These are phyloP conservation scores for Chalciporus piperatus DNA, from an alignment of 768 basidiomycete species.

Conservation along the genomic window DNA sequence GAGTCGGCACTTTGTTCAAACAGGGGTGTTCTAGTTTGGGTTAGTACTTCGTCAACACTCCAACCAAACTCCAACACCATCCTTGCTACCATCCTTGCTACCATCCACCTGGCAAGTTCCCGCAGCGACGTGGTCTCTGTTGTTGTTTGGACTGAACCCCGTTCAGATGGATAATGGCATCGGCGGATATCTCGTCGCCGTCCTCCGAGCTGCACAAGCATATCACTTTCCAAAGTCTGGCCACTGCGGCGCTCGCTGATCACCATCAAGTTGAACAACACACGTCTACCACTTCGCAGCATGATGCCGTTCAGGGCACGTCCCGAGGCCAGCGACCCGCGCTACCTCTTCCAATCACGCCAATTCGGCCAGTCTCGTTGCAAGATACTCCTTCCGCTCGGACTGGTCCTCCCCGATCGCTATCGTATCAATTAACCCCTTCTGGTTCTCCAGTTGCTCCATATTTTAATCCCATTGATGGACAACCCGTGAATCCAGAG, in stretches of 20 bases:
- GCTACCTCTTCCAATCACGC: conserved; percentile 11
- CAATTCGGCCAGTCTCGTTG: conserved; percentile 6
- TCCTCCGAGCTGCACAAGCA: background rate
- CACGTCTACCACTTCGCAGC: background rate
- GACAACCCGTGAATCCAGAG: conserved; percentile 26
- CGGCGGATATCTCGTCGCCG: background rate
- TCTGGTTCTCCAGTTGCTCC: conserved; percentile 39
- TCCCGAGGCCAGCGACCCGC: conserved; percentile 9
- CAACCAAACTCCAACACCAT: too few species aligned
- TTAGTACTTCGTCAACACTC: too few species aligned
- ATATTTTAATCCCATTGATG: conserved; percentile 24
- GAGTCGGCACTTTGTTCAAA: too few species aligned
- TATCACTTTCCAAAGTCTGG: conserved; percentile 9
- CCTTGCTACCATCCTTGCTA: too few species aligned
- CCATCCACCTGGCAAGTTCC: too few species aligned
- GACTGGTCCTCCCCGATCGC: conserved; percentile 72
- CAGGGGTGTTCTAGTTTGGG: too few species aligned
- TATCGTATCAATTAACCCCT: conserved; percentile 62
- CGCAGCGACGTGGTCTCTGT: background rate
- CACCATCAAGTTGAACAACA: background rate
- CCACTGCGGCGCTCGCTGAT: conserved; percentile 2
- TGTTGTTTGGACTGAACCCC: background rate
- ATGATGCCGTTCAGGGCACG: background rate
- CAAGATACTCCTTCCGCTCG: conserved; percentile 55
- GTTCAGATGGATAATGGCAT: conserved; percentile 11